These are phyloP conservation scores for Dothideomycetes sp. DNA, from an alignment of 2,329 filamentous ascomycete species.

Conservation along the genomic window DNA sequence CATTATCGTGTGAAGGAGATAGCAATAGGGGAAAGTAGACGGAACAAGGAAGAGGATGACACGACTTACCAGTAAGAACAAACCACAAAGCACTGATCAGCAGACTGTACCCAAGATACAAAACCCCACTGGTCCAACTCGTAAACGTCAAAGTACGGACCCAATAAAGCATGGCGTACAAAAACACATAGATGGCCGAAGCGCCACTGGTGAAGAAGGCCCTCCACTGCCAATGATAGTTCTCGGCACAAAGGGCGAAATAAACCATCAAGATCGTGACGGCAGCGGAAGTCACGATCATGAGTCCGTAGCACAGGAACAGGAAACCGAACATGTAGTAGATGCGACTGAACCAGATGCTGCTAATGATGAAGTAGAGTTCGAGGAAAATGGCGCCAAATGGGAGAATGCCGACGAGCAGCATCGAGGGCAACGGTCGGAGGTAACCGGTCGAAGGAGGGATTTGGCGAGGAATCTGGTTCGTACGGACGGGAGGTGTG, in stretches of 20 bases:
- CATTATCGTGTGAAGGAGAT: not conserved
- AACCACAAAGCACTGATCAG: constrained; percentile 87
- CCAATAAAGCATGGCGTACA: constrained; percentile 86
- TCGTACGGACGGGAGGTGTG: constrained; percentile 78
- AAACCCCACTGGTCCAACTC: constrained; percentile 72
- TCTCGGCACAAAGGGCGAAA: constrained; percentile 89
- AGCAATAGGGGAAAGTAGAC: no score
- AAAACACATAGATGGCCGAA: constrained; percentile 83
- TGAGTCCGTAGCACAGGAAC: constrained; percentile 92
- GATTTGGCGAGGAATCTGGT: constrained; percentile 96
- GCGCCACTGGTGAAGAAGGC: constrained; percentile 87
- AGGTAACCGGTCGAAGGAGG: constrained; percentile 77
- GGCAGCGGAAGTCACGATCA: constrained; percentile 89
- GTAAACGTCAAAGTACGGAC: constrained; percentile 77
- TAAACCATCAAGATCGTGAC: constrained; percentile 93
- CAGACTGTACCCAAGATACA: constrained; percentile 89
- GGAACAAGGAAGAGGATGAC: not conserved
- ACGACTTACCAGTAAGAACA: constrained; percentile 72
- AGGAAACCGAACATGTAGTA: constrained; percentile 99
- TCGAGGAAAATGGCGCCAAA: constrained; percentile 98
- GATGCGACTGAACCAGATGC: constrained; percentile 96
- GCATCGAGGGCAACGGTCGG: constrained; percentile 76
- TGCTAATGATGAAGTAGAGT: constrained; percentile 98
- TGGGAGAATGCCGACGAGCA: constrained; percentile 83
- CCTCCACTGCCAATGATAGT: constrained; percentile 99